These are phyloP conservation scores for Tephrocybe sp. DNA, from an alignment of 768 basidiomycete genomes.

Conservation along the genomic window DNA sequence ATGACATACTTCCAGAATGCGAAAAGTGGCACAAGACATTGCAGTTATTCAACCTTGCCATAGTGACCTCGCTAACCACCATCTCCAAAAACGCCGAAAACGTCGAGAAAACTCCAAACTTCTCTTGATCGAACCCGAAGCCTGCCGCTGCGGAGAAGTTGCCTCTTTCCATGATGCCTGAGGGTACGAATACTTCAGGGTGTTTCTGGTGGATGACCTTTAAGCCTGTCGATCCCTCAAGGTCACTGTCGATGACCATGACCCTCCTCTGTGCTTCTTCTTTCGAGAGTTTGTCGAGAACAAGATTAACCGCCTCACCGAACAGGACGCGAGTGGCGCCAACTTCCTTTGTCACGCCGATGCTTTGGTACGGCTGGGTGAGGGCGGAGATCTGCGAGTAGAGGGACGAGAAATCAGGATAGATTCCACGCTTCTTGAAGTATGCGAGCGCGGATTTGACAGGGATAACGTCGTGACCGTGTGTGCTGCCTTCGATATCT, in stretches of 20 bases:
- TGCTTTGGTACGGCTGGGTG: conserved; percentile 54
- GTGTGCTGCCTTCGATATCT: conserved; percentile 73
- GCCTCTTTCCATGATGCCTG: conserved; percentile 85
- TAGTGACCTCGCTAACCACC: conserved; percentile 85
- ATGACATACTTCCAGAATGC: conserved; percentile 70
- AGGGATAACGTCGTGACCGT: conserved; percentile 85
- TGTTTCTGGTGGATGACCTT: conserved; percentile 88
- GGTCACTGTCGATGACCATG: conserved; percentile 86
- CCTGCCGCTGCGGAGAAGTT: conserved; percentile 85
- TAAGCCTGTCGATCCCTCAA: conserved; percentile 87
- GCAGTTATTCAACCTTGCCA: conserved; percentile 89
- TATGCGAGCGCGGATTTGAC: conserved; percentile 78
- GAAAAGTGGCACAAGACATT: conserved; percentile 89
- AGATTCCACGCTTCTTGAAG: conserved; percentile 56
- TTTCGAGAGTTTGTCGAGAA: conserved; percentile 71
- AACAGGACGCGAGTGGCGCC: conserved; percentile 83
- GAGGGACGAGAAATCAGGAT: conserved; percentile 46
- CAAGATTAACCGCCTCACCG: conserved; percentile 78
- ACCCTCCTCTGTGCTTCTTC: conserved; percentile 78
- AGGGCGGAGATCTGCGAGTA: conserved; percentile 64
- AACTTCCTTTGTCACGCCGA: conserved; percentile 69
- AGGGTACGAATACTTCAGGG: conserved; percentile 81
- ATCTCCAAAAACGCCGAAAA: conserved; percentile 93
- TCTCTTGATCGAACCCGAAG: conserved; percentile 79
- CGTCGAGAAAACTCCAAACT: conserved; percentile 86